These are phyloP conservation scores for Lachnellula hyalina DNA, from an alignment of 2,329 filamentous ascomycete genomes.

Conservation along the genomic window DNA sequence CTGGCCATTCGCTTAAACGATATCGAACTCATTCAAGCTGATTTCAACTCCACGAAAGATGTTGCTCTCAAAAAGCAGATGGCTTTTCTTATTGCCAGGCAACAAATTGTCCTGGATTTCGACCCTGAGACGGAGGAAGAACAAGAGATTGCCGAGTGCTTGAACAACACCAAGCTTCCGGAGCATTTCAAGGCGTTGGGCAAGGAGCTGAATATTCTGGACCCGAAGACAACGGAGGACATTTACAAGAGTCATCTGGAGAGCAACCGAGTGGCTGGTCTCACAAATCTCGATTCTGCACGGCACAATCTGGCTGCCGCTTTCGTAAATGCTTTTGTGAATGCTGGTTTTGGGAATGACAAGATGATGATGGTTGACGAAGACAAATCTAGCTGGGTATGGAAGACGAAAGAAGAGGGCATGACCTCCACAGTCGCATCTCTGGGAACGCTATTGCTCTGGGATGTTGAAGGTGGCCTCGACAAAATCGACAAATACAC, in stretches of 20 bases:
- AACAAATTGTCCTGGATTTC: constrained; percentile 78
- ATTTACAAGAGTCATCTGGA: constrained; percentile 99
- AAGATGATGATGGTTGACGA: constrained; percentile 95
- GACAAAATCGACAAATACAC: constrained; percentile 95
- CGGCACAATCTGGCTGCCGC: constrained; percentile 92
- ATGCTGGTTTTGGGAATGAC: constrained; percentile 90
- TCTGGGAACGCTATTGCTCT: constrained; percentile 82
- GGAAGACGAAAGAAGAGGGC: constrained; percentile 98
- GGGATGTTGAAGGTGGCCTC: constrained; percentile 88
- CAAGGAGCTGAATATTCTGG: constrained; percentile 94
- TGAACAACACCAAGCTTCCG: constrained; percentile 81
- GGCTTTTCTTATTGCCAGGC: constrained; percentile 85
- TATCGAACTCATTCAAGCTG: constrained; percentile 70
- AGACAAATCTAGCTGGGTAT: constrained; percentile 90
- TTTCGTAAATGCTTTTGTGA: constrained; percentile 96
- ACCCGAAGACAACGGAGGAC: constrained; percentile 94
- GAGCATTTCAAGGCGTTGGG: constrained; percentile 91
- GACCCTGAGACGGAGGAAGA: constrained; percentile 61
- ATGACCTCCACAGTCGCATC: constrained; percentile 97
- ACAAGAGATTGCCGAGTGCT: constrained; percentile 70
- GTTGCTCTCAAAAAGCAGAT: constrained; percentile 85
- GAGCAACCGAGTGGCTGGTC: constrained; percentile 83
- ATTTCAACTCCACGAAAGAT: constrained; percentile 77
- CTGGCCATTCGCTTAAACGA: constrained; percentile 93
- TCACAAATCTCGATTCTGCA: constrained; percentile 93